Conservation (phyloP, 352 stramenopile genomes). For the Globisporangium paddicum region DNA sequence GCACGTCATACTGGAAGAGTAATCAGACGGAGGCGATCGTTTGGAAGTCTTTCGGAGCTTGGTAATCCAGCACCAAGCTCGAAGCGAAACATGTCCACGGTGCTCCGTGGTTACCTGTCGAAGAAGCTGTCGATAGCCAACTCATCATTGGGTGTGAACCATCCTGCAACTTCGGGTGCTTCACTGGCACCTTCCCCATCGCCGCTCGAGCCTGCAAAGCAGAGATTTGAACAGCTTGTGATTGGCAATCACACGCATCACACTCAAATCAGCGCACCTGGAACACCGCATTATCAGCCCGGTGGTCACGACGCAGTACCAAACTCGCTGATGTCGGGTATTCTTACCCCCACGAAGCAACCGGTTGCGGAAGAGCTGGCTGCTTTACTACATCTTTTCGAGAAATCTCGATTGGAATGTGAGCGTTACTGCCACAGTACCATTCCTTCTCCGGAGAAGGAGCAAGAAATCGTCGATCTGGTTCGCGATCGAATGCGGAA, state of each 20-base stretch:
- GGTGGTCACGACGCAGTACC: background rate
- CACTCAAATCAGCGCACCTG: background rate
- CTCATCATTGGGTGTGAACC: background rate
- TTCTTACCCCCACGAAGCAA: slow-evolving; percentile 6
- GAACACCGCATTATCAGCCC: slow-evolving; percentile 3
- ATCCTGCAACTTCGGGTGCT: background rate
- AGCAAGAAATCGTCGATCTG: slow-evolving; percentile 77
- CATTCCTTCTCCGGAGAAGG: slow-evolving; percentile 54
- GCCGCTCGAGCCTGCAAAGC: slow-evolving; percentile 13
- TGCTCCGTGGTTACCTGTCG: slow-evolving; percentile 51
- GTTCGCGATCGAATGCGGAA: slow-evolving; percentile 66
- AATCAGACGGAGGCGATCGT: slow-evolving; percentile 67
- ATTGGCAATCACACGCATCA: slow-evolving; percentile 1
- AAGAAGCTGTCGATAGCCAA: slow-evolving; percentile 26
- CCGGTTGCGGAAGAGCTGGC: slow-evolving; percentile 36
- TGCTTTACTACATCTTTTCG: slow-evolving; percentile 62
- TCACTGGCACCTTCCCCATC: background rate
- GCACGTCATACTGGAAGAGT: slow-evolving; percentile 21
- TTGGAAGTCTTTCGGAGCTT: slow-evolving; percentile 67
- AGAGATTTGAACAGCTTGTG: slow-evolving; percentile 9
- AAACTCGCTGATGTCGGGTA: background rate
- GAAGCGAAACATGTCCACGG: slow-evolving; percentile 37
- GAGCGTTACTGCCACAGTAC: slow-evolving; percentile 70
- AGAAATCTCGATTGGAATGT: slow-evolving; percentile 58
- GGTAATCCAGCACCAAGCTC: slow-evolving; percentile 19